phyloP scores from a whole-genome alignment of 192 early-diverging fungal genomes.

The Backusella macrospora region DNA sequence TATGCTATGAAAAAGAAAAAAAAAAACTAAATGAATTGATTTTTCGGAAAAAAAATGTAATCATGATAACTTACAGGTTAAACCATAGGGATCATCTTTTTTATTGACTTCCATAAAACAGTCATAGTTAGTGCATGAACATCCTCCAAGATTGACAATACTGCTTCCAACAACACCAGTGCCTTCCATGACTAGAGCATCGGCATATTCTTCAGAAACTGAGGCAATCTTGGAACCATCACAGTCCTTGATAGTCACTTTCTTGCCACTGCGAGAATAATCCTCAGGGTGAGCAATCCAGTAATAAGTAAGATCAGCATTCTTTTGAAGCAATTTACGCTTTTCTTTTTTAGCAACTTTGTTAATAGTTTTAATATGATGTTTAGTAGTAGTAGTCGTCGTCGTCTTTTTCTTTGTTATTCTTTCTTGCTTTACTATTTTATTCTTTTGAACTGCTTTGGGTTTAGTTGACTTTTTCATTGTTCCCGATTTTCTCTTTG shows the following conservation, averaged over 20 bases:
- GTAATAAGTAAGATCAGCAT: conserved; percentile 42
- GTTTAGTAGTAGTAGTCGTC: neutral
- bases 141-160: conserved; percentile 42
- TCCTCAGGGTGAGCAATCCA: conserved; percentile 42
- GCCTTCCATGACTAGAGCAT: conserved; percentile 43
- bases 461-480: neutral
- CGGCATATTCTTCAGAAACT: conserved; percentile 33
- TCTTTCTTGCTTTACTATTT: no score
- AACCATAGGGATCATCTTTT: conserved; percentile 37
- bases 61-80: conserved; percentile 23
- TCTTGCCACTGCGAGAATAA: conserved; percentile 20
- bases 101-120: conserved; percentile 40
- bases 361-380: neutral
- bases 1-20: conserved; percentile 22
- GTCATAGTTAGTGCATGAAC: conserved; percentile 38
- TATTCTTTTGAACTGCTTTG: neutral
- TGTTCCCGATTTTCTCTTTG: conserved; percentile 14
- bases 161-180: conserved; percentile 35
- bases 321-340: conserved; percentile 36
- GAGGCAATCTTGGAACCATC: conserved; percentile 34
- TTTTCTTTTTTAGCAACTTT: conserved; percentile 14
- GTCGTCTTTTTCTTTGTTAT: neutral
- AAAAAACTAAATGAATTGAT: no score
- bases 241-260: conserved; percentile 35
- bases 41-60: neutral